These are phyloP conservation scores for Lepidopterella palustris DNA, from an alignment of 495 filamentous ascomycete genomes.

Conservation along the genomic window DNA sequence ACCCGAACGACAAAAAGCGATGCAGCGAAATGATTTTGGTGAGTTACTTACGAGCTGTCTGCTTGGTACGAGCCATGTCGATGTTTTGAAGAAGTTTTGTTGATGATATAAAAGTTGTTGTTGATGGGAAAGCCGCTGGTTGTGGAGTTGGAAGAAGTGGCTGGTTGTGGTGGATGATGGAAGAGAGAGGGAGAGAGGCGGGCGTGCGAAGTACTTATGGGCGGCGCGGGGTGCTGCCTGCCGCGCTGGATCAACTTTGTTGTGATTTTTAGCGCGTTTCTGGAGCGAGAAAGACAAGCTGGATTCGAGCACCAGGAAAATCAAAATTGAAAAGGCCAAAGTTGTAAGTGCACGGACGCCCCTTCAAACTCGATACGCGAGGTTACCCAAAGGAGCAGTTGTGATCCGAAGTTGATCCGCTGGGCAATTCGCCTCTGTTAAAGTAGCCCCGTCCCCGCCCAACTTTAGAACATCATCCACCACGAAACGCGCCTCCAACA, in stretches of 20 bases:
- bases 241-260: conserved; percentile 15
- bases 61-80: conserved; percentile 98
- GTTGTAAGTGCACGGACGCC: conserved; percentile 2
- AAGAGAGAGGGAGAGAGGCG: conserved; percentile 43
- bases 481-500: conserved; percentile 7
- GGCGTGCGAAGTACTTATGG: conserved; percentile 25
- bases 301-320: conserved; percentile 12
- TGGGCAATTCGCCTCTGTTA: neutral
- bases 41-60: conserved; percentile 86
- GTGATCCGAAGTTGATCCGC: conserved; percentile 17
- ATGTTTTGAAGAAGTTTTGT: conserved; percentile 3
- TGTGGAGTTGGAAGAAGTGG: conserved; percentile 36
- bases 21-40: conserved; percentile 6
- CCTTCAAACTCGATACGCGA: conserved; percentile 3
- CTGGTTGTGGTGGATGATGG: conserved; percentile 33
- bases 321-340: conserved; percentile 14
- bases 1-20: conserved; percentile 24
- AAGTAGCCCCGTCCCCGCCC: neutral
- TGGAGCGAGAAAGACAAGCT: conserved; percentile 13
- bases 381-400: neutral
- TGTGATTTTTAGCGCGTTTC: conserved; percentile 19
- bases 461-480: neutral
- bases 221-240: conserved; percentile 16
- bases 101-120: conserved; percentile 14
- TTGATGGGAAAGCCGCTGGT: conserved; percentile 37